Evolutionary conservation across 1,139 yeast genomes (phyloP), one percentile per base, ranked within the genome.

Genomic region (Protomyces arabidopsidicola): DNA sequence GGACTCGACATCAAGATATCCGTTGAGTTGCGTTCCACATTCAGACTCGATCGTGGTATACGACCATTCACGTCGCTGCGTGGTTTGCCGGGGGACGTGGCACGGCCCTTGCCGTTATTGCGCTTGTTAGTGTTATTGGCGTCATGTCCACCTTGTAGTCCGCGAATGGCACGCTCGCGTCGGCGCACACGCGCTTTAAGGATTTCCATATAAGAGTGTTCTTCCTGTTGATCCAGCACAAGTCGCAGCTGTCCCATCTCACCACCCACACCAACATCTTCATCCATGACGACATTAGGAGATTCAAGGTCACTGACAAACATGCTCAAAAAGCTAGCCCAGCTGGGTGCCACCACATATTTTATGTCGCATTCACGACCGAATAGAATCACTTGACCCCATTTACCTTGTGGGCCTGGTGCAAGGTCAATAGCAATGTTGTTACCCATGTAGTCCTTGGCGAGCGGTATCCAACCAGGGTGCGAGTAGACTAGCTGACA

Each of bases 291-390:
- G 84, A 88, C 88, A 72, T 86, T 85, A 12, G 95, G 95, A 62
- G 76, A 78, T 73, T 89, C 96, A 66, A 90, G 79, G 73, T 90
- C 97, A 70, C 88, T 88, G 34, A 95, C 96, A 75, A 88, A 88
- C 39, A 82, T 79, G 64, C 90, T 78, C 62, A 90, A 75, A 73
- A 90, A 90, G 69, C 87, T 90, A 42, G 95, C 96, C 87, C 95
- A 90, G 66, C 85, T 86, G 59, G 85, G 84, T 18, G 96, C 90
- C 34, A 90, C 77, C 55, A 82, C 88, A 73, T 81, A 88, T 73
- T 90, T 90, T 53, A 87, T 82, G 75, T 90, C 97, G 72, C 87
- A 89, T 66, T 91, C 97, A 70, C 96, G 82, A 50, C 97, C 97
- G 75, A 89, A 90, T 62, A 89, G 72, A 65, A 91, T 88, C 31